Evolutionary conservation across 2,329 filamentous ascomycete species (phyloP).

Genomic region (Fusarium sp.): DNA sequence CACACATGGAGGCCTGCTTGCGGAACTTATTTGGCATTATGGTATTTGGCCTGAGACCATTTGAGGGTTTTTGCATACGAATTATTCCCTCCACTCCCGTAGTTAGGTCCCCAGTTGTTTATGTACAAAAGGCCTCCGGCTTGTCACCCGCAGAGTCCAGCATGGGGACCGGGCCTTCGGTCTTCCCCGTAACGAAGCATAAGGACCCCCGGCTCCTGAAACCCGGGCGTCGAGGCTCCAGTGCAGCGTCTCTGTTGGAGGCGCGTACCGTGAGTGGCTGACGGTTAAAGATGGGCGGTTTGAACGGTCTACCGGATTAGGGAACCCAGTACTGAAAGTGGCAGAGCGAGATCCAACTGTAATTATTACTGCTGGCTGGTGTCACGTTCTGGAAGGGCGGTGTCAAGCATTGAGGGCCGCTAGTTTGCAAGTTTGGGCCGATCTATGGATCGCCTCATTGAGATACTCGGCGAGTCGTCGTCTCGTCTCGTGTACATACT

Average conservation of each 20-base stretch:
- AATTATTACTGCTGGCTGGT: background rate
- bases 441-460: constrained; percentile 24
- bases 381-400: constrained; percentile 37
- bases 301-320: constrained; percentile 28
- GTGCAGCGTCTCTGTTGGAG: background rate
- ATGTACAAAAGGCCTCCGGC: constrained; percentile 13
- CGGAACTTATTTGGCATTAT: background rate
- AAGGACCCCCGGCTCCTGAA: constrained; percentile 10
- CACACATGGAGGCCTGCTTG: background rate
- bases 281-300: constrained; percentile 5
- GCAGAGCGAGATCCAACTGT: background rate
- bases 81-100: constrained; percentile 3
- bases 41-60: background rate
- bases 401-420: constrained; percentile 14
- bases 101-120: constrained; percentile 3
- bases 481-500: background rate
- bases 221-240: constrained; percentile 10
- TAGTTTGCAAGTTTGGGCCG: constrained; percentile 17
- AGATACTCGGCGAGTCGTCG: background rate
- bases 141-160: constrained; percentile 6
- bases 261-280: constrained; percentile 9
- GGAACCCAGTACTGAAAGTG: constrained; percentile 8
- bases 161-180: constrained; percentile 20
- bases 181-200: constrained; percentile 22
- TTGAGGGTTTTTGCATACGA: constrained; percentile 24